These are phyloP conservation scores for Pythium chondricola DNA, from an alignment of 352 stramenopile genomes.

Conservation along the genomic window DNA sequence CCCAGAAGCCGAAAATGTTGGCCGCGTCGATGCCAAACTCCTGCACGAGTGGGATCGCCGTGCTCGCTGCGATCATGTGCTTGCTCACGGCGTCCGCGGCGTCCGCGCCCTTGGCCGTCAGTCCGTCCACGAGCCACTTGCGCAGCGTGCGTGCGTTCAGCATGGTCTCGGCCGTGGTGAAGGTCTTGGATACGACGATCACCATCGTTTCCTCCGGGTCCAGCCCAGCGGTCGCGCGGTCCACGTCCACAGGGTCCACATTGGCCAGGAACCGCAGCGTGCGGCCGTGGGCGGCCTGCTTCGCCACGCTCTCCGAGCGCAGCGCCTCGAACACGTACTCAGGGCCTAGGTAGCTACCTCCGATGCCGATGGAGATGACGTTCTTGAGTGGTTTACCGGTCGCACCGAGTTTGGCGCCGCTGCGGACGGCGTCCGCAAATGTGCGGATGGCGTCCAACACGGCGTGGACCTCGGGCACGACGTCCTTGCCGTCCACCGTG, in stretches of 20 bases:
- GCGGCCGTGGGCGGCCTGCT: conserved; percentile 79
- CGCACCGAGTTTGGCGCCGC: conserved; percentile 76
- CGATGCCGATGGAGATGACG: conserved; percentile 96
- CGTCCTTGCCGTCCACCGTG: conserved; percentile 92
- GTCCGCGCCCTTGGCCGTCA: conserved; percentile 71
- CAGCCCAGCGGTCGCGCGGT: conserved; percentile 83
- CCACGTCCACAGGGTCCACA: conserved; percentile 97
- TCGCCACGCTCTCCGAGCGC: conserved; percentile 74
- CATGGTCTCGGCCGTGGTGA: conserved; percentile 99
- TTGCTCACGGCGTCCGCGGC: conserved; percentile 88
- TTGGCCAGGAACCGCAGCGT: conserved; percentile 96
- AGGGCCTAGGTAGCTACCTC: conserved; percentile 93
- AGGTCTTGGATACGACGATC: conserved; percentile 98
- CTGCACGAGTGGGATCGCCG: conserved; percentile 71
- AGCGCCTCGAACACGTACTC: conserved; percentile 97
- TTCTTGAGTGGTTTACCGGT: conserved; percentile 95
- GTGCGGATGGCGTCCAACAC: conserved; percentile 93
- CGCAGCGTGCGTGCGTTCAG: conserved; percentile 95
- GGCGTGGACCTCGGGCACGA: conserved; percentile 93
- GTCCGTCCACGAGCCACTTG: conserved; percentile 93
- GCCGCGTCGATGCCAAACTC: conserved; percentile 92
- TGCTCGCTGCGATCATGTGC: conserved; percentile 92
- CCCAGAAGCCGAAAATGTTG: conserved; percentile 98
- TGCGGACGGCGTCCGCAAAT: conserved; percentile 90
- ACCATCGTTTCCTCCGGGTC: conserved; percentile 95